Conservation (phyloP, 169 alveolate species). For the Eimeria tenella region DNA sequence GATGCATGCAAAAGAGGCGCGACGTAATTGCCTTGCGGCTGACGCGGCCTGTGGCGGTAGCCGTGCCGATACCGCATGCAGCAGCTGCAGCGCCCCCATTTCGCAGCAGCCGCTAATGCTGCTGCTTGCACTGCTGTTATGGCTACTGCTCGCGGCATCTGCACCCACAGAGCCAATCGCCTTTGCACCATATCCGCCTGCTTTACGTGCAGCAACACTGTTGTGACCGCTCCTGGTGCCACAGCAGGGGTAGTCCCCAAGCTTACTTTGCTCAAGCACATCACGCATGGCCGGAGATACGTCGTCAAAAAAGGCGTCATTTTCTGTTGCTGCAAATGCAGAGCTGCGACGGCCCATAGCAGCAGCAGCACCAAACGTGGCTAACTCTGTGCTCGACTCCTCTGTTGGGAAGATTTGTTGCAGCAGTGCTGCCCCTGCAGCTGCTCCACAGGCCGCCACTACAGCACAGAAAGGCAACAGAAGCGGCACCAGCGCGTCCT, state of each 20-base stretch:
- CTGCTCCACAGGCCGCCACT: constrained; percentile 24
- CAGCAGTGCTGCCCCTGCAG: constrained; percentile 43
- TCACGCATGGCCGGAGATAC: constrained; percentile 50
- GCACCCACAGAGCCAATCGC: no score
- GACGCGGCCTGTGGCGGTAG: not conserved
- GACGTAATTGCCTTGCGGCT: constrained; percentile 5
- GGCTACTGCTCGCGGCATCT: constrained; percentile 1
- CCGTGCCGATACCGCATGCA: constrained; percentile 13
- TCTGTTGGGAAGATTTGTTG: constrained; percentile 14
- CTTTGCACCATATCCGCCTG: no score
- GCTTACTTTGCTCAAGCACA: constrained; percentile 21
- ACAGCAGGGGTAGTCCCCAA: not conserved
- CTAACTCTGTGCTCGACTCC: not conserved
- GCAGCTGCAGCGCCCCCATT: not conserved
- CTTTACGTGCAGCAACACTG: no score
- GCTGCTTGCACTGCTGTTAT: constrained; percentile 13
- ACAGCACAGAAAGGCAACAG: not conserved
- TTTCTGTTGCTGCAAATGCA: constrained; percentile 31
- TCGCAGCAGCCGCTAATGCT: not conserved
- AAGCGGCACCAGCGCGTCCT: not conserved
- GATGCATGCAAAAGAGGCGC: constrained; percentile 23
- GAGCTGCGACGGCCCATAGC: not conserved
- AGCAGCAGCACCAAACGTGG: constrained; percentile 17
- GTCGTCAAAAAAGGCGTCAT: not conserved
- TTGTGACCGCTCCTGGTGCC: not conserved